Base-by-base conservation (phyloP, 2,329 filamentous ascomycete genomes). In the Talaromyces marneffei region DNA sequence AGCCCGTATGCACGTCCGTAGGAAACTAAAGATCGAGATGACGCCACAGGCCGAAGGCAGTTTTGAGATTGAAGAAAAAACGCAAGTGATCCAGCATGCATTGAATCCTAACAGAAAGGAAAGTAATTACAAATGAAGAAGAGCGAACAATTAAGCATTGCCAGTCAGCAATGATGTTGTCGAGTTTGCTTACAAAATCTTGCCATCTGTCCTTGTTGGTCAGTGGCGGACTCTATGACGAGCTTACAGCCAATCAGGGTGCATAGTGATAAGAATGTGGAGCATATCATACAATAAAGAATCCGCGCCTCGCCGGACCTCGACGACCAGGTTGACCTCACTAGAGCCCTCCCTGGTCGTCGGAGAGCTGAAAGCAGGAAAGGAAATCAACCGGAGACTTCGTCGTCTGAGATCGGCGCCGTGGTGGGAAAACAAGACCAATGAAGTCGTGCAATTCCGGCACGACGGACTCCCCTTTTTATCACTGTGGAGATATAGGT, bases 121-220 rank as follows among this genome's bases (percentile, higher is more conserved):
- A n/a, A 10, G 40, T 12, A 27, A 29, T 6, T 20, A 25, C 20
- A 18, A 12, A 40, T 27, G 16, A 29, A 6, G 27, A 20, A 27
- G 18, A 40, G 31, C 20, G 20, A 25, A 18, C 23, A 55, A 55
- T 16, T 35, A 25, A 35, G 10, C 14, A 53, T 35, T 23, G 50
- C 20, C 20, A 33, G 31, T 31, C 20, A 33, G 31, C 50, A 35
- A 39, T 40, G 33, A 39, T 55, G 52, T 14, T 8, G 14, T 53
- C 31, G 50, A 53, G 50, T 4, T 16, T 55, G 52, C 31, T 55
- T 37, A 55, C 52, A 55, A 55, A 62, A 61, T 33, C 46, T 58
- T 55, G 53, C 46, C 20, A 62, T 42, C 31, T 57, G 55, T 57
- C 46, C 56, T 59, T 59, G 44, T 59, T 44, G 25, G 12, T 27